These are phyloP conservation scores for Inga laurina DNA, from an alignment of 306 rosid genomes.

Conservation along the genomic window DNA sequence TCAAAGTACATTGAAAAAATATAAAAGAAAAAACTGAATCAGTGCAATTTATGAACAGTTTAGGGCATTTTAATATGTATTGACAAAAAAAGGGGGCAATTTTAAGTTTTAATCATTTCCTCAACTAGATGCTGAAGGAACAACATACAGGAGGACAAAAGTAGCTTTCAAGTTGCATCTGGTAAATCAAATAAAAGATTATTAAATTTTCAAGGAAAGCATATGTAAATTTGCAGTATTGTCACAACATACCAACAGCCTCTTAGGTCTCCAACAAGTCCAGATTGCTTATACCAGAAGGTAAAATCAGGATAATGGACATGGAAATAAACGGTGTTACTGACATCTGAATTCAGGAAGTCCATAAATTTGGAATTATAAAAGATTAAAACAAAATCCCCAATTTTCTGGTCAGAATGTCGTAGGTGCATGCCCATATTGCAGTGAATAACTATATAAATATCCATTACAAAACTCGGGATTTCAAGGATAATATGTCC, in stretches of 20 bases:
- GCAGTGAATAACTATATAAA: neutral
- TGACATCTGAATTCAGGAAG: neutral
- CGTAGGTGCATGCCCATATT: neutral
- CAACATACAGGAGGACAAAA: neutral
- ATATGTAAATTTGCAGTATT: neutral
- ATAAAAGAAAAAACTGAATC: constrained; percentile 7
- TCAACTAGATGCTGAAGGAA: constrained; percentile 20
- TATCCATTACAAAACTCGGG: neutral
- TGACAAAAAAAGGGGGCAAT: neutral
- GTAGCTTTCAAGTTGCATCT: neutral
- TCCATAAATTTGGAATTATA: neutral
- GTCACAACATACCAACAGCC: neutral
- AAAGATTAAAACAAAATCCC: neutral
- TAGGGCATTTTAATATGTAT: constrained; percentile 2
- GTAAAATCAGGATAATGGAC: neutral
- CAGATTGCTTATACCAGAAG: neutral
- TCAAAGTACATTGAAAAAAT: constrained; percentile 5
- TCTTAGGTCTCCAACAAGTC: neutral
- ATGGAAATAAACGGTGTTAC: neutral
- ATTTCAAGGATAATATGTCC: neutral
- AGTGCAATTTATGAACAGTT: constrained; percentile 7
- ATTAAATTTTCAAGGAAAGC: neutral
- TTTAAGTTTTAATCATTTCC: constrained; percentile 18
- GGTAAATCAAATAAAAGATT: neutral
- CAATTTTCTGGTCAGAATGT: neutral